Conservation (phyloP, 148 eudicot genomes). For the Rhododendron molle region DNA sequence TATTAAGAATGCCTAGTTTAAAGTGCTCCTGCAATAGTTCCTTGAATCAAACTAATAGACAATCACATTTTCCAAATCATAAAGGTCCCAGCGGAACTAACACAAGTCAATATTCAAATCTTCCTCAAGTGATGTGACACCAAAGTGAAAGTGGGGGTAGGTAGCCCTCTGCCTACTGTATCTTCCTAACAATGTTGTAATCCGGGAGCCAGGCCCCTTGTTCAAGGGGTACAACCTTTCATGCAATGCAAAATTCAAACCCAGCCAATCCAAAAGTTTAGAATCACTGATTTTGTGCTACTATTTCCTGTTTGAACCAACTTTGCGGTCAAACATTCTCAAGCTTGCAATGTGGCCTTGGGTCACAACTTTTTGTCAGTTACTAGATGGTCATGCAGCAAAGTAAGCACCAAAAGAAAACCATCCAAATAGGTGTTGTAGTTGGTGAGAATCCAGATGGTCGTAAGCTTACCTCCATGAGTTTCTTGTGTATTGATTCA, state of each 20-base stretch:
- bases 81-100: neutral
- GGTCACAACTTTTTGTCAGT: neutral
- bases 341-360: neutral
- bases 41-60: neutral
- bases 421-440: neutral
- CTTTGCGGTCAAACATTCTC: neutral
- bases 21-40: neutral
- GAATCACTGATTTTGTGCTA: neutral
- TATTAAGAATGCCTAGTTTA: neutral
- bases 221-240: neutral
- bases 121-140: neutral
- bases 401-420: neutral
- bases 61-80: neutral
- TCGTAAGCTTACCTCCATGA: conserved; percentile 56
- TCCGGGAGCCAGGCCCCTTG: neutral
- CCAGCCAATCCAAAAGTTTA: neutral
- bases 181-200: neutral
- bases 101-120: neutral
- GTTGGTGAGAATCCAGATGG: conserved; percentile 3
- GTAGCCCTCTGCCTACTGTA: neutral
- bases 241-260: neutral
- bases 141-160: neutral
- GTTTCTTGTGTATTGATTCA: conserved; percentile 80
- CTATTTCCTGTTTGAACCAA: neutral
- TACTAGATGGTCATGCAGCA: neutral